Conservation (phyloP, 148 eudicot species). For the Amaranthus palmeri region DNA sequence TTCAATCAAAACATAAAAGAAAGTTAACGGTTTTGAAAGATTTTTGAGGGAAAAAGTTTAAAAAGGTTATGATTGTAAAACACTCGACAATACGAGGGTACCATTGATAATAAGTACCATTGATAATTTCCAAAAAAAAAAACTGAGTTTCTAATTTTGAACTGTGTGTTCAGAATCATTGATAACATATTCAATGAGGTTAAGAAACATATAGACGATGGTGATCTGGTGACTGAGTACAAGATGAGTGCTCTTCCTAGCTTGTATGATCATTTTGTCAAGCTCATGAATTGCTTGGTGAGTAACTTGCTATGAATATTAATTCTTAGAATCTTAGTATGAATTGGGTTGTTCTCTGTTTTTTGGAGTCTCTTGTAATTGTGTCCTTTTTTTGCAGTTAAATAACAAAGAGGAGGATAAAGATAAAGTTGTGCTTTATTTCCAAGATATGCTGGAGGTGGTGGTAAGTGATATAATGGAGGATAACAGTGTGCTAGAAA, state of each 20-base stretch:
- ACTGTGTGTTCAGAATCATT: slow-evolving; percentile 54
- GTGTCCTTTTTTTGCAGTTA: slow-evolving; percentile 34
- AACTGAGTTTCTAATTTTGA: background rate
- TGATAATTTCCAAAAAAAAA: no score
- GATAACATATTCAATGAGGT: slow-evolving; percentile 62
- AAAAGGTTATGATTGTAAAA: no score
- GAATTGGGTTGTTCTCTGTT: slow-evolving; percentile 1
- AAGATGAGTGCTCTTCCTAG: slow-evolving; percentile 88
- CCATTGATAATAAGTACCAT: no score
- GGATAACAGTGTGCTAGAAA: slow-evolving; percentile 39
- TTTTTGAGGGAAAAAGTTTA: no score
- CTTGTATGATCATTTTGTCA: slow-evolving; percentile 75
- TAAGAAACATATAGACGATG: slow-evolving; percentile 54
- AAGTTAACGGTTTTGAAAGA: no score
- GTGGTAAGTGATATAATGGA: slow-evolving; percentile 94
- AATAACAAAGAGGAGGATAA: slow-evolving; percentile 69
- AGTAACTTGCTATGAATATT: slow-evolving; percentile 9
- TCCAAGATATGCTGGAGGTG: slow-evolving; percentile 97
- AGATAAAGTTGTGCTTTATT: slow-evolving; percentile 84
- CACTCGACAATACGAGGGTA: no score
- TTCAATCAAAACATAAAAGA: no score
- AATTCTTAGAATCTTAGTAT: background rate
- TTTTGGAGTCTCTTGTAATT: background rate
- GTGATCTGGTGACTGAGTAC: slow-evolving; percentile 47
- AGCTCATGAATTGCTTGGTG: slow-evolving; percentile 84